Evolutionary conservation across 1,284 basidiomycete genomes (phyloP), one percentile per base, ranked within the genome.

Genomic region (Agaricales sp.): DNA sequence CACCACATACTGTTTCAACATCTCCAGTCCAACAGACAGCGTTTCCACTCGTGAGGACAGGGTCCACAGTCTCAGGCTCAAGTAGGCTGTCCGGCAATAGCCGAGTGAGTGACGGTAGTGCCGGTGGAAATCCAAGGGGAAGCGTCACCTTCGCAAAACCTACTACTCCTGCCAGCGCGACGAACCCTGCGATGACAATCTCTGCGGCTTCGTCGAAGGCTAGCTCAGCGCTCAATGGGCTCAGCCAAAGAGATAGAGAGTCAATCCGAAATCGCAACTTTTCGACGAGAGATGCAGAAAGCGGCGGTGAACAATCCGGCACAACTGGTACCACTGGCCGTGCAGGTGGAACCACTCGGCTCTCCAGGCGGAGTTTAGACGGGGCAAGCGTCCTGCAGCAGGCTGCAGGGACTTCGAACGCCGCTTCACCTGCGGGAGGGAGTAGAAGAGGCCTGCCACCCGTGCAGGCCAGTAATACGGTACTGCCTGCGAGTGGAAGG

Each of bases 1-100:
- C 82, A 1, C 61, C 76, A 0, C 76, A 80, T 51, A 84, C 78
- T 0, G 80, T 78, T 2, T 76, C 76, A 1, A 73, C 69, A 39
- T 67, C 70, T 4, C 64, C 67, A 0, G 65, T 35, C 67, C n/a
- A 56, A 56, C 2, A 58, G 65, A 25, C 52, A 67, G 50, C 67
- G 71, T 3, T 30, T 54, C n/a, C 54, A 68, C 66, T 4, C 67
- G 71, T 21, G 78, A 77, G 0, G 64, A 62, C 20, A 66, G 68
- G 11, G 38, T 73, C 73, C 0, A 51, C 61, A 3, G 58, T 63
- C 48, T 57, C 70, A 49, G 65, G 69, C 56, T 58, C 63, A 52
- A n/a, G n/a, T n/a, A n/a, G 46, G 43, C n/a, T n/a, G n/a, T n/a
- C n/a, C n/a, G n/a, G n/a, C n/a, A n/a, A n/a, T n/a, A n/a, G n/a